Conservation (phyloP, 768 basidiomycete species). For the Kwoniella newhampshirensis region DNA sequence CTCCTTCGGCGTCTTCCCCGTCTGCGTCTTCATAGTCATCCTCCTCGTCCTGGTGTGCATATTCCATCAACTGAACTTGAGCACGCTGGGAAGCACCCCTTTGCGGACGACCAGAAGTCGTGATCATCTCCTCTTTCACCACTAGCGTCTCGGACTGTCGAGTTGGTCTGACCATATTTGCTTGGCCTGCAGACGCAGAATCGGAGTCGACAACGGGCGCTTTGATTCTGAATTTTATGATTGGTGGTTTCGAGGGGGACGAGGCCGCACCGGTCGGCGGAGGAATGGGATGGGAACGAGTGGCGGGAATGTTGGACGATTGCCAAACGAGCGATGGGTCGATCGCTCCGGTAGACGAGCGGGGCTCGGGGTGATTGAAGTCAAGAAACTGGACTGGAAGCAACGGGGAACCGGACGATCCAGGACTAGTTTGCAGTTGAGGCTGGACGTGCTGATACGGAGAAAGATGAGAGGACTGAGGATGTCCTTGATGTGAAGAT, state of each 20-base stretch:
- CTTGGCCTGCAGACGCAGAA: background rate
- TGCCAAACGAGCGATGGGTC: conserved; percentile 6
- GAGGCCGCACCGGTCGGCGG: conserved; percentile 4
- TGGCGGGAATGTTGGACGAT: background rate
- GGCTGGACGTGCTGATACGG: background rate
- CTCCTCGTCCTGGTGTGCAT: conserved; percentile 17
- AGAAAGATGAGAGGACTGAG: background rate
- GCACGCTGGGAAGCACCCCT: conserved; percentile 19
- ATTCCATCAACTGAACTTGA: conserved; percentile 7
- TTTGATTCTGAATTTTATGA: background rate
- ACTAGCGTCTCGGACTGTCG: background rate
- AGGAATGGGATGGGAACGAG: background rate
- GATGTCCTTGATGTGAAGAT: background rate
- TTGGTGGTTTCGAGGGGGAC: background rate
- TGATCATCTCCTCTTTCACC: background rate
- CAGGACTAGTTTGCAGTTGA: too few relatives aligned
- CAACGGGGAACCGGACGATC: background rate
- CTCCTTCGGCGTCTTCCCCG: conserved; percentile 14
- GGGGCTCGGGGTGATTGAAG: background rate
- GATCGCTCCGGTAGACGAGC: conserved; percentile 2
- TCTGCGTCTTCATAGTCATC: conserved; percentile 20
- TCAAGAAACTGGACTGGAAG: background rate
- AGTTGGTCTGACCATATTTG: conserved; percentile 1
- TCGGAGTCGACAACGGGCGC: background rate
- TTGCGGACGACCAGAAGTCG: conserved; percentile 10